Evolutionary conservation across 2,329 filamentous ascomycete genomes (phyloP), one percentile per base, ranked within the genome.

Genomic region (Cercospora citrullina): DNA sequence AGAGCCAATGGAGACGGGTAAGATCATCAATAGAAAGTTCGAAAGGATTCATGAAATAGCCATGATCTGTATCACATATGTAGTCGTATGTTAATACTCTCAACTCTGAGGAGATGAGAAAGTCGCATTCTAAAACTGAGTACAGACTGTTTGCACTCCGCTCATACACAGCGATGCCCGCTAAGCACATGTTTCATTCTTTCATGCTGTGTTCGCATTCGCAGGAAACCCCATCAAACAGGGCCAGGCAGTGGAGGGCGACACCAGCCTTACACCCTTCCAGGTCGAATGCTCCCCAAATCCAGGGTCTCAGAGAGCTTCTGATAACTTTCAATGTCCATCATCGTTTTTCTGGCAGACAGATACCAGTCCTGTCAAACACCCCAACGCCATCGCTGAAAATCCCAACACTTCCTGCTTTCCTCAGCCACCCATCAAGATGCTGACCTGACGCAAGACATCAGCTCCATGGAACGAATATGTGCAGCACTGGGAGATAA

Each of bases 371-470:
- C 48, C 8, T n/a, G 9, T 16, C 23, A 28, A 16, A 33, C 16
- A 18, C 55, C 66, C 33, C 57, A 71, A 72, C 72, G 69, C 72
- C 72, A 64, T 67, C 71, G 72, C 72, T 74, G 23, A 67, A 73
- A 39, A 31, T 39, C 23, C 65, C 65, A 42, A 67, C 23, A 31
- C 31, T 12, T 7, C 21, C 4, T 7, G 21, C 26, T 45, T 36
- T 3, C n/a, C 48, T 74, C 65, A 75, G 51, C 65, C 66, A 23
- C 73, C 73, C 31, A 74, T 61, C 53, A 75, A 31, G 58, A 75
- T 68, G 71, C 74, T 75, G 23, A 75, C 72, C 74, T 75, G 51
- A 3, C 16, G 2, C 7, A 18, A 36, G n/a, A 21, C 12, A 6
- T 68, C 59, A 68, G 63, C 57, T 30, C 1, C 55, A 9, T 45